Evolutionary conservation across 495 filamentous ascomycete genomes (phyloP).

Genomic region (Penicillium alfredii): DNA sequence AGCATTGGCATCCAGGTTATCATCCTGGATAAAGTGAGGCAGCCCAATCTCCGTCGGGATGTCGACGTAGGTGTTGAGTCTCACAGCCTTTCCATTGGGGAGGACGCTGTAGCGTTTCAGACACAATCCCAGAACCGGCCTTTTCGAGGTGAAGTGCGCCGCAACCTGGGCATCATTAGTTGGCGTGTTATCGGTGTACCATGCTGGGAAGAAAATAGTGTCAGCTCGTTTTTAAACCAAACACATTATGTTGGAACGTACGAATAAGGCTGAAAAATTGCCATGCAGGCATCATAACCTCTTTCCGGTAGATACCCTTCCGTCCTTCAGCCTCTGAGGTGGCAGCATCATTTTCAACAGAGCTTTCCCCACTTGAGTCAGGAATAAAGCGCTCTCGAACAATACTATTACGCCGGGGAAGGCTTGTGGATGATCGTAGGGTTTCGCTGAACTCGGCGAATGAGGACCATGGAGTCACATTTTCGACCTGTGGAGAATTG

Average conservation of each 20-base stretch:
- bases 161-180: conserved; percentile 64
- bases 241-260: conserved; percentile 29
- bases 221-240: conserved; percentile 29
- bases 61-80: conserved; percentile 76
- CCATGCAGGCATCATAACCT: conserved; percentile 95
- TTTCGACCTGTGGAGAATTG: conserved; percentile 28
- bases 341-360: conserved; percentile 18
- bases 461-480: conserved; percentile 27
- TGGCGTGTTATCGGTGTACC: conserved; percentile 66
- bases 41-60: conserved; percentile 85
- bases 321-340: conserved; percentile 21
- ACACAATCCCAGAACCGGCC: conserved; percentile 85
- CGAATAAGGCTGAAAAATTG: conserved; percentile 92
- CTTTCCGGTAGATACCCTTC: conserved; percentile 57
- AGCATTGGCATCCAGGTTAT: conserved; percentile 57
- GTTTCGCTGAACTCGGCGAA: conserved; percentile 21
- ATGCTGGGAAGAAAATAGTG: conserved; percentile 33
- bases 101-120: conserved; percentile 83
- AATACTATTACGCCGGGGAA: conserved; percentile 53
- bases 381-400: conserved; percentile 55
- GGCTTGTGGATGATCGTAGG: conserved; percentile 15
- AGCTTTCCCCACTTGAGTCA: conserved; percentile 30
- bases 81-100: conserved; percentile 57
- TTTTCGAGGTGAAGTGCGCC: conserved; percentile 62
- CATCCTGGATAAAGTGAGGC: conserved; percentile 84